Evolutionary conservation across 2,329 filamentous ascomycete genomes (phyloP).

Genomic region (Hypoxylon rubiginosum): DNA sequence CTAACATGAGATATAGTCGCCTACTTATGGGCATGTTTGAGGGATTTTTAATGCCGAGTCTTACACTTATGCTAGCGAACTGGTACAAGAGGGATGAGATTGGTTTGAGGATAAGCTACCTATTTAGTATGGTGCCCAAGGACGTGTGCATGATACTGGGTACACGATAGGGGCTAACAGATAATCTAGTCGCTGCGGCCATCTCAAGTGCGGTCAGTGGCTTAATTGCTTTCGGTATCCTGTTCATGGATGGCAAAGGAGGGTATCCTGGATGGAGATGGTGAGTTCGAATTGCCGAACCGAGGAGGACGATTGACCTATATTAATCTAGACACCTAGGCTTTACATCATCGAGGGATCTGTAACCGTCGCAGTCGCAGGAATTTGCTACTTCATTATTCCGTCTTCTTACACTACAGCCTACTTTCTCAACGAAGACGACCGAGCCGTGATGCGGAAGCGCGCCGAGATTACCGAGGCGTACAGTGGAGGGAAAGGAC

Average conservation of each 20-base stretch:
- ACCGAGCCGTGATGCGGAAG: conserved; percentile 41
- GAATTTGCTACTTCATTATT: conserved; percentile 38
- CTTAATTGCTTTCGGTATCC: conserved; percentile 38
- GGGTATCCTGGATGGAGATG: conserved; percentile 43
- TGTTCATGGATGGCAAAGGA: conserved; percentile 39
- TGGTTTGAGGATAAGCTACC: conserved; percentile 41
- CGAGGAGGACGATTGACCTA: no score
- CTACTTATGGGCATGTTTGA: conserved; percentile 42
- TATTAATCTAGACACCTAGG: conserved; percentile 22
- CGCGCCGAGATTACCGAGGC: conserved; percentile 41
- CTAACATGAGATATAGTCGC: conserved; percentile 5
- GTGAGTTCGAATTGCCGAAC: conserved; percentile 5
- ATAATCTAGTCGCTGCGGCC: conserved; percentile 27
- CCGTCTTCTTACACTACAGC: conserved; percentile 40
- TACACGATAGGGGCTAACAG: not conserved
- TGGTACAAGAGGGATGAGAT: conserved; percentile 44
- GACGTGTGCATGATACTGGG: not conserved
- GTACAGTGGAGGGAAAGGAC: conserved; percentile 39
- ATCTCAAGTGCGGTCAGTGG: conserved; percentile 41
- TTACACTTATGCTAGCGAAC: conserved; percentile 41
- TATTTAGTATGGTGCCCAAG: conserved; percentile 27
- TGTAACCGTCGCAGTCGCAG: conserved; percentile 30
- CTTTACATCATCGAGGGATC: conserved; percentile 42
- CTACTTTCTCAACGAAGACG: conserved; percentile 43
- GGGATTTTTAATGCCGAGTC: conserved; percentile 39